phyloP scores from a whole-genome alignment of 73 alveolate species.

The Uronychia setigera region DNA sequence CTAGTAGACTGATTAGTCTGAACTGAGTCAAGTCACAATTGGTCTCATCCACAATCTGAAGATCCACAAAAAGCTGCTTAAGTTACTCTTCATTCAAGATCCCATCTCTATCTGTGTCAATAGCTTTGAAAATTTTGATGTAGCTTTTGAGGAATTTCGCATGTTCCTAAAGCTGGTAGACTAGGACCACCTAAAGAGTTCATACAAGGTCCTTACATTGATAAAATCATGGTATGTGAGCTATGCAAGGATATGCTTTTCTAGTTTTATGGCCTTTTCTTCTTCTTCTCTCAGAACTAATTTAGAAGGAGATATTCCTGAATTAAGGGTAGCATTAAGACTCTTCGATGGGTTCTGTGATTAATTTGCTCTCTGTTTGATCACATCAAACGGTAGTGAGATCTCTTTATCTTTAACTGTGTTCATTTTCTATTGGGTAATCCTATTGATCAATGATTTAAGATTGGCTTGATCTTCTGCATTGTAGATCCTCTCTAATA shows the following conservation, averaged over 20 bases:
- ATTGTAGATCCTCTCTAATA: conserved; percentile 46
- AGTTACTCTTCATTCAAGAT: conserved; percentile 81
- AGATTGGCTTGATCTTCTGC: conserved; percentile 22
- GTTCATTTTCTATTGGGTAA: too few relatives aligned
- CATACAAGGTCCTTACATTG: not conserved
- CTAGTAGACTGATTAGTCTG: not conserved
- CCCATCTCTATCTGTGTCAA: conserved; percentile 69
- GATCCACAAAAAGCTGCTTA: conserved; percentile 38
- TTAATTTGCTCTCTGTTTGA: too few relatives aligned
- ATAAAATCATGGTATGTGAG: not conserved
- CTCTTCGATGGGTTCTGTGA: too few relatives aligned
- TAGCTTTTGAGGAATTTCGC: conserved; percentile 72
- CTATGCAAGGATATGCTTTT: conserved; percentile 17
- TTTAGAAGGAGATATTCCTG: too few relatives aligned
- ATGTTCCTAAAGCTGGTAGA: conserved; percentile 62
- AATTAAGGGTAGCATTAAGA: too few relatives aligned
- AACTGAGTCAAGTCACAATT: not conserved
- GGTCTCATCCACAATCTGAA: not conserved
- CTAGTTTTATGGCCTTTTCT: conserved; percentile 9
- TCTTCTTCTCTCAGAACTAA: conserved; percentile 11
- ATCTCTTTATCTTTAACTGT: too few relatives aligned
- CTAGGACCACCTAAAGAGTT: conserved; percentile 58
- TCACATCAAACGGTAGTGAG: too few relatives aligned
- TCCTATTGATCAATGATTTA: not conserved
- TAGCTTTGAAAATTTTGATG: conserved; percentile 57